A percentile compares a stretch with the other conserved stretches of the same genome.
Conservation (phyloP, 257 asterid genomes). For the Salvia rosmarinus region DNA sequence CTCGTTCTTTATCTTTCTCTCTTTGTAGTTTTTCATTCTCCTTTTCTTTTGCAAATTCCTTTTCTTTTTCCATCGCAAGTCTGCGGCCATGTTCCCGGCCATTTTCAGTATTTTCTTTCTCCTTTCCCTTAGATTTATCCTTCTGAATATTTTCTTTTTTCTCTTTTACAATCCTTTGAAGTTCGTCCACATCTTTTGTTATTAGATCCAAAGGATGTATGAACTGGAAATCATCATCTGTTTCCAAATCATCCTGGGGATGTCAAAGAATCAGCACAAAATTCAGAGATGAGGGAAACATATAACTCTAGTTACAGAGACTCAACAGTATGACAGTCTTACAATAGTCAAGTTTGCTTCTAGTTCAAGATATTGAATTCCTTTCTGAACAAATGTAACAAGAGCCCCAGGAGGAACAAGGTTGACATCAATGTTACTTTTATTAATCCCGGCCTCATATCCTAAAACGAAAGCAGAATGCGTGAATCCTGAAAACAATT, state of each 20-base stretch:
- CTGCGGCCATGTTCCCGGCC: slow-evolving; percentile 63
- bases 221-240: slow-evolving; percentile 85
- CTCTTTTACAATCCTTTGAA: slow-evolving; percentile 76
- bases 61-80: slow-evolving; percentile 50
- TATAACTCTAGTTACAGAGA: slow-evolving; percentile 14
- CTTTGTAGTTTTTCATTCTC: slow-evolving; percentile 65
- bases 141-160: slow-evolving; percentile 64
- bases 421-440: slow-evolving; percentile 75
- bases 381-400: slow-evolving; percentile 83
- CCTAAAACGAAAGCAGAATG: slow-evolving; percentile 93
- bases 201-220: slow-evolving; percentile 88
- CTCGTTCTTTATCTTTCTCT: slow-evolving; percentile 67
- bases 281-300: slow-evolving; percentile 33
- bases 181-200: slow-evolving; percentile 79
- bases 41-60: slow-evolving; percentile 43
- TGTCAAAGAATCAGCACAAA: slow-evolving; percentile 40
- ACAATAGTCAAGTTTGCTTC: slow-evolving; percentile 82
- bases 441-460: slow-evolving; percentile 83
- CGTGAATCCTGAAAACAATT: slow-evolving; percentile 68
- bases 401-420: slow-evolving; percentile 97
- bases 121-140: slow-evolving; percentile 71
- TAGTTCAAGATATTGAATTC: slow-evolving; percentile 89
- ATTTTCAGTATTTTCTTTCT: slow-evolving; percentile 57
- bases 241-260: slow-evolving; percentile 75
- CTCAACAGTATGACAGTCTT: slow-evolving; percentile 39